Percentiles rank a stretch among this genome's conserved stretches.
These are phyloP conservation scores for Thalassiosira mediterranea DNA, from an alignment of 352 stramenopile species.

Conservation along the genomic window DNA sequence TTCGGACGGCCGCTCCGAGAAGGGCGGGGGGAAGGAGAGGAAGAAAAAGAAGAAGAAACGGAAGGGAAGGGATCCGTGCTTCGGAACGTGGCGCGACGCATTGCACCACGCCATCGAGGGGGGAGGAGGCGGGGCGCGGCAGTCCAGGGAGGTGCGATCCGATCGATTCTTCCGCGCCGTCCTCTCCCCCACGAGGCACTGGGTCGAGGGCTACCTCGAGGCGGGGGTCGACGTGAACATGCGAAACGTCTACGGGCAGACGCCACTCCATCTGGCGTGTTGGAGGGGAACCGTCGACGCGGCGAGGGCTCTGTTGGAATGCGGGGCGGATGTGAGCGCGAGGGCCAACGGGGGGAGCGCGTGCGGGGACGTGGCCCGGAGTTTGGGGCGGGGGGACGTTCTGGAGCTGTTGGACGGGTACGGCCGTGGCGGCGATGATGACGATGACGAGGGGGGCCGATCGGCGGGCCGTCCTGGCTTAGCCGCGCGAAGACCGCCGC, in stretches of 20 bases:
- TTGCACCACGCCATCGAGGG: slow-evolving; percentile 38
- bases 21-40: slow-evolving; percentile 25
- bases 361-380: slow-evolving; percentile 29
- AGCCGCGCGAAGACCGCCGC: too few species aligned
- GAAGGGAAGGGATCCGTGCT: slow-evolving; percentile 40
- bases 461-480: not conserved
- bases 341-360: slow-evolving; percentile 63
- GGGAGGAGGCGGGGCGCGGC: not conserved
- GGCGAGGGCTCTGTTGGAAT: slow-evolving; percentile 59
- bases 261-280: slow-evolving; percentile 69
- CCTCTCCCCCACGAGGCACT: slow-evolving; percentile 41
- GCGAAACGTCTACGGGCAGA: slow-evolving; percentile 77
- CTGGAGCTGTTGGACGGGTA: slow-evolving; percentile 23
- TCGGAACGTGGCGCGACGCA: slow-evolving; percentile 59
- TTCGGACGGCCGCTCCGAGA: too few species aligned
- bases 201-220: slow-evolving; percentile 62
- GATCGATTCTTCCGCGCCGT: slow-evolving; percentile 53
- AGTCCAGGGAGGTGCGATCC: slow-evolving; percentile 41
- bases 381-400: slow-evolving; percentile 21
- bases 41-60: slow-evolving; percentile 50
- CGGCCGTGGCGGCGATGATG: not conserved
- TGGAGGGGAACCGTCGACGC: slow-evolving; percentile 58
- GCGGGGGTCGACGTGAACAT: slow-evolving; percentile 70
- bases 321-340: slow-evolving; percentile 57
- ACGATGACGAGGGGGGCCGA: not conserved